phyloP scores from a whole-genome alignment of 2,329 filamentous ascomycete species.

The Pseudogymnoascus sp. region DNA sequence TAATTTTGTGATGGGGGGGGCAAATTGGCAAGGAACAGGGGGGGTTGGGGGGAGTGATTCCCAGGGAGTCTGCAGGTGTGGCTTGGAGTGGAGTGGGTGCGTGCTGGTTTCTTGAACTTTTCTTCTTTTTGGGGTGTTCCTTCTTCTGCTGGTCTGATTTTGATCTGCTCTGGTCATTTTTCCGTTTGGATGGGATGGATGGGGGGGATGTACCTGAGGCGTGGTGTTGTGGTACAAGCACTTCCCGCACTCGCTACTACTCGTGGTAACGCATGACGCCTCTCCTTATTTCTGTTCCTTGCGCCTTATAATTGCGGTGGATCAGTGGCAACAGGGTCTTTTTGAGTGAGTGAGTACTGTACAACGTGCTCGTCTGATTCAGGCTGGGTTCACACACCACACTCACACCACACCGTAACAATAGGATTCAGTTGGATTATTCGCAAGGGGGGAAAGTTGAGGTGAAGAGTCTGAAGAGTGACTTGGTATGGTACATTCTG shows the following conservation, averaged over 20 bases:
- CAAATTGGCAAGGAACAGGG: background rate
- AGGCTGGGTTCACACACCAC: background rate
- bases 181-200: background rate
- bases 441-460: background rate
- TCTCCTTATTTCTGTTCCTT: constrained; percentile 1
- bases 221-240: background rate
- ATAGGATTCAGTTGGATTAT: background rate
- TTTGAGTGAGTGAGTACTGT: background rate
- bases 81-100: background rate
- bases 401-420: background rate
- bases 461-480: background rate
- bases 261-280: background rate
- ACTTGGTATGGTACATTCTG: background rate
- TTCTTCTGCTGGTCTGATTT: background rate
- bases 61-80: background rate
- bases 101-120: background rate
- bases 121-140: background rate
- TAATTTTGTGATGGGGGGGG: background rate
- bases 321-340: background rate
- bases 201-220: background rate
- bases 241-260: background rate
- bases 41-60: background rate
- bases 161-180: background rate
- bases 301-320: background rate
- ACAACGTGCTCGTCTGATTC: background rate